A percentile compares a stretch with the other conserved stretches of the same genome.
Evolutionary conservation across 139 green algal genomes (phyloP).

Genomic region (Volvox reticuliferus): DNA sequence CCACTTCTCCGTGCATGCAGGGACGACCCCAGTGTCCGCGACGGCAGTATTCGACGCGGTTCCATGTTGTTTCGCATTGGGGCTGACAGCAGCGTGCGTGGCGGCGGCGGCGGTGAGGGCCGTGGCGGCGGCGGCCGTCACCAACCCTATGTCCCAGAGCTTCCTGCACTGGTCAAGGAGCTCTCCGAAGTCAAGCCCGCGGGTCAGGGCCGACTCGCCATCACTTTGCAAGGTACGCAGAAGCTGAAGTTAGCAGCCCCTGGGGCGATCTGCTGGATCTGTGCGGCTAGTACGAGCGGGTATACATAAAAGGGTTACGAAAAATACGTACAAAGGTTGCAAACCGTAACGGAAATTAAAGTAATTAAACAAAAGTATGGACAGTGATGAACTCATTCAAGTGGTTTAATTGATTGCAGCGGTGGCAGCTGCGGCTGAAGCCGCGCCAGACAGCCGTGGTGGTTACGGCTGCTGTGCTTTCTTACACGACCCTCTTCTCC

Average conservation of each 20-base stretch:
- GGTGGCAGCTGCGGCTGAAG: too few relatives aligned
- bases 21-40: background rate
- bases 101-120: background rate
- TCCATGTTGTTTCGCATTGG: background rate
- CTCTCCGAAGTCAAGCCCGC: background rate
- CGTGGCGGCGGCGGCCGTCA: background rate
- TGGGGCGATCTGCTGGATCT: too few relatives aligned
- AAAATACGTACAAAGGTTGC: too few relatives aligned
- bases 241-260: background rate
- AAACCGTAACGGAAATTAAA: too few relatives aligned
- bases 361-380: too few relatives aligned
- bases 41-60: conserved; percentile 12
- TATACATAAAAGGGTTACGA: too few relatives aligned
- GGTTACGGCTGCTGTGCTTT: too few relatives aligned
- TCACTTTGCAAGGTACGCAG: background rate
- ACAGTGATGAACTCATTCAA: too few relatives aligned
- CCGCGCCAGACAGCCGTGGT: too few relatives aligned
- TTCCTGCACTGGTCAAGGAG: background rate
- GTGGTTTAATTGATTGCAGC: too few relatives aligned
- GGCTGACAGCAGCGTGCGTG: background rate
- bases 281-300: too few relatives aligned
- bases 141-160: background rate
- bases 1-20: background rate
- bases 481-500: too few relatives aligned
- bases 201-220: conserved; percentile 12